phyloP scores from a whole-genome alignment of 2,329 filamentous ascomycete genomes.

The Coniella vitis region DNA sequence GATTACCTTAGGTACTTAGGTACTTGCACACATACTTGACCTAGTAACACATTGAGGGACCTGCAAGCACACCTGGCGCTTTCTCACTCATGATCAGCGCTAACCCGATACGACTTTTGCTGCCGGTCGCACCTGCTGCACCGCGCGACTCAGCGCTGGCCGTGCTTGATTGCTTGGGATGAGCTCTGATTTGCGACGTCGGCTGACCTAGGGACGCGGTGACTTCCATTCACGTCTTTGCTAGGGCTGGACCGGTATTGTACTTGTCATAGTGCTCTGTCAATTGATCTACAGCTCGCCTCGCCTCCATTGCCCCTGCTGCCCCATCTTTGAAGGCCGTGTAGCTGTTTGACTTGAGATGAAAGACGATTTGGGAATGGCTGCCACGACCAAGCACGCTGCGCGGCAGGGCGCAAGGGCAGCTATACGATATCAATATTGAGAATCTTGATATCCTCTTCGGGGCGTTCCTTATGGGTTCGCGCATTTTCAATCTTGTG shows the following conservation, averaged over 20 bases:
- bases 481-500: slow-evolving; percentile 91
- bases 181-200: no score
- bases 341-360: no score
- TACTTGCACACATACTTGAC: no score
- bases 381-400: neutral
- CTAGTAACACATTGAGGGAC: no score
- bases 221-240: neutral
- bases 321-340: no score
- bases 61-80: neutral
- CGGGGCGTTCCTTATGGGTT: slow-evolving; percentile 85
- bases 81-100: neutral
- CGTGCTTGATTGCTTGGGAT: no score
- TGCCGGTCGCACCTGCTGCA: neutral
- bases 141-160: no score
- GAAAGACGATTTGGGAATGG: no score
- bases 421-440: slow-evolving; percentile 62
- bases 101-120: neutral
- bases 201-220: neutral
- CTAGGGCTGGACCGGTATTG: neutral
- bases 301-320: no score
- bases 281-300: no score
- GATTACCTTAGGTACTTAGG: no score
- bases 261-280: no score
- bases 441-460: slow-evolving; percentile 95
- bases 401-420: neutral